Base-by-base conservation (phyloP, 768 basidiomycete species). In the Lactifluus hygrophoroides region DNA sequence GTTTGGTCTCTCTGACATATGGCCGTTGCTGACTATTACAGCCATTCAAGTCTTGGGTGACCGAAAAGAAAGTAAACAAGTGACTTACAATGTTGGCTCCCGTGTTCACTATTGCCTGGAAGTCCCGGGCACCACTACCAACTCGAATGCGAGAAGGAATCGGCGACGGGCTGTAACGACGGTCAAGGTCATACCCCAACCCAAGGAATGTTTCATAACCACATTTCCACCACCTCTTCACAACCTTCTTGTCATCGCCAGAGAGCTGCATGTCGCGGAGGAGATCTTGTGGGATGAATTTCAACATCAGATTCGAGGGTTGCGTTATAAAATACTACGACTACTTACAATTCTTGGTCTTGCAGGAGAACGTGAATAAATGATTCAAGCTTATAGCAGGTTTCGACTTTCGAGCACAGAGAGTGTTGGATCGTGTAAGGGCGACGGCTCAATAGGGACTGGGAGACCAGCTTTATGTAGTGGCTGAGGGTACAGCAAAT, bases 201-300 rank as follows among this genome's bases (percentile, higher is more conserved):
- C 13, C 5, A 19, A 48, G 30, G 30, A 48, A n/a, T 13, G 8
- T 32, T 32, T 5, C 30, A 10, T 25, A 25, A 11, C 30, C 30
- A 27, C 47, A 48, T 48, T 48, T 48, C 47, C 47, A 48, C 47
- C 47, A 48, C 1, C 47, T 48, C 47, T 48, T 48, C 30, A 48
- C 47, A 17, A 46, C 45, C 14, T 48, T 48, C 19, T 48, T 9
- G 19, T 48, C 47, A 4, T 30, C 3, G 10, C 17, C 5, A 5
- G 47, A 48, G n/a, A 48, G 47, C 19, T n/a, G n/a, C n/a, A n/a
- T n/a, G n/a, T n/a, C n/a, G n/a, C n/a, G n/a, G 9, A n/a, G n/a
- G 30, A 13, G 28, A 48, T 48, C 6, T n/a, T 16, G 47, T 30
- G 47, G 19, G 28, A 28, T 38, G 37, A n/a, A 38, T 11, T 38